Percentiles rank a stretch among this genome's conserved stretches.
Evolutionary conservation across 306 rosid species (phyloP).

Genomic region (Rubus parviflorus): DNA sequence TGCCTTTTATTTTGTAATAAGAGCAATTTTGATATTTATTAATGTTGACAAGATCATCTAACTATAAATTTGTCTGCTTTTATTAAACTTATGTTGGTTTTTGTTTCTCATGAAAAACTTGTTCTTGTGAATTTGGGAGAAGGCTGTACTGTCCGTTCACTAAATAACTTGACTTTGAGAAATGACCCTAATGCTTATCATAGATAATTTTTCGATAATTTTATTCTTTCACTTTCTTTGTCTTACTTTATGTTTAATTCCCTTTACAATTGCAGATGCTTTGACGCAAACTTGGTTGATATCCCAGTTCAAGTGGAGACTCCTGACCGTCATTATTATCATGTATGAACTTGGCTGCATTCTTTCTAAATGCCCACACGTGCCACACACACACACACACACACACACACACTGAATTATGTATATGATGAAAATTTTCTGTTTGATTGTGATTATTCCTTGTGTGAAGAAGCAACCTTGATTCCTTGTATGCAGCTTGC

Average conservation of each 20-base stretch:
- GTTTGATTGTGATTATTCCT: conserved; percentile 4
- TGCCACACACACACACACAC: not conserved
- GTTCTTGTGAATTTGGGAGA: not conserved
- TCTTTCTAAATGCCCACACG: not conserved
- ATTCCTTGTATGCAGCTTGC: conserved; percentile 61
- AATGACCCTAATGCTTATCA: not conserved
- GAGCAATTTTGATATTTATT: not conserved
- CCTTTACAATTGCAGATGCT: conserved; percentile 49
- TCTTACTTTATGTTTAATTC: not conserved
- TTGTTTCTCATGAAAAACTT: too few species aligned
- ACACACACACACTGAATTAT: not conserved
- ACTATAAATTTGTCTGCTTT: not conserved
- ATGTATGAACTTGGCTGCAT: conserved; percentile 41
- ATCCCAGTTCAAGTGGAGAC: conserved; percentile 91
- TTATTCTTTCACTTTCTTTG: not conserved
- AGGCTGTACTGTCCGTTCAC: not conserved
- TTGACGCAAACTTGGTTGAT: conserved; percentile 68
- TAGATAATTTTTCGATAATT: not conserved
- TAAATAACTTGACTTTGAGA: not conserved
- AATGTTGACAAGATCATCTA: not conserved
- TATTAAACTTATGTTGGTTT: not conserved
- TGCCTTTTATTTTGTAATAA: not conserved
- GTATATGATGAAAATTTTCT: not conserved
- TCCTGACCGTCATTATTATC: conserved; percentile 92
- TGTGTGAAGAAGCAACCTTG: conserved; percentile 2